These are phyloP conservation scores for Bipolaris sorokiniana DNA, from an alignment of 2,329 filamentous ascomycete genomes.

Conservation along the genomic window DNA sequence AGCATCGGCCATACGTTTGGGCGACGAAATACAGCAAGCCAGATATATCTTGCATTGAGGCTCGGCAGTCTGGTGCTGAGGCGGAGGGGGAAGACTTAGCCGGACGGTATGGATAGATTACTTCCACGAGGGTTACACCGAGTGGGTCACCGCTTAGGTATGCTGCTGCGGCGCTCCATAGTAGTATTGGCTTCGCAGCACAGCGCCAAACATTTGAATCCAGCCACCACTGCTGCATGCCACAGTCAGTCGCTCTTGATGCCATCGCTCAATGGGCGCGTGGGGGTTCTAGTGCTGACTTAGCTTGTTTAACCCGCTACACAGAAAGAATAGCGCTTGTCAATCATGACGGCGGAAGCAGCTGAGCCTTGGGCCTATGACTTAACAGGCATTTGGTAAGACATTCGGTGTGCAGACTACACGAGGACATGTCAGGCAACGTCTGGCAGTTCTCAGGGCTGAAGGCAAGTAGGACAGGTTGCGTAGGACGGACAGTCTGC, in stretches of 20 bases:
- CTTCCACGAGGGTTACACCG: conserved; percentile 27
- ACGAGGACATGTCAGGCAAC: conserved; percentile 14
- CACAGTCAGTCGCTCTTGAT: conserved; percentile 12
- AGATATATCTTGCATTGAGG: conserved; percentile 17
- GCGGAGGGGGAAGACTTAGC: conserved; percentile 21
- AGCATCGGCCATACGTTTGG: background rate
- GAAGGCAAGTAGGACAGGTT: conserved; percentile 16
- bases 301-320: conserved; percentile 20
- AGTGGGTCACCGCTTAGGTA: conserved; percentile 14
- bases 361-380: conserved; percentile 19
- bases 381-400: conserved; percentile 10
- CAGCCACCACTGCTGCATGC: conserved; percentile 22
- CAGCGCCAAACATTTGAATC: conserved; percentile 19
- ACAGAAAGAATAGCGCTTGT: conserved; percentile 27
- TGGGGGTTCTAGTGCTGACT: conserved; percentile 31
- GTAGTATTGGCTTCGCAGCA: conserved; percentile 15
- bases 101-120: conserved; percentile 29
- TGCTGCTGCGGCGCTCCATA: conserved; percentile 13
- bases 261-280: conserved; percentile 17
- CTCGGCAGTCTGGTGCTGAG: conserved; percentile 26
- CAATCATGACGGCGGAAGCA: conserved; percentile 3
- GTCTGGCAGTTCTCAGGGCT: conserved; percentile 9
- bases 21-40: background rate
- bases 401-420: conserved; percentile 9
- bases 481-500: conserved; percentile 11